A percentile compares a stretch with the other conserved stretches of the same genome.
Conservation (phyloP, 2,329 filamentous ascomycete species). For the Pochonia chlamydosporia region DNA sequence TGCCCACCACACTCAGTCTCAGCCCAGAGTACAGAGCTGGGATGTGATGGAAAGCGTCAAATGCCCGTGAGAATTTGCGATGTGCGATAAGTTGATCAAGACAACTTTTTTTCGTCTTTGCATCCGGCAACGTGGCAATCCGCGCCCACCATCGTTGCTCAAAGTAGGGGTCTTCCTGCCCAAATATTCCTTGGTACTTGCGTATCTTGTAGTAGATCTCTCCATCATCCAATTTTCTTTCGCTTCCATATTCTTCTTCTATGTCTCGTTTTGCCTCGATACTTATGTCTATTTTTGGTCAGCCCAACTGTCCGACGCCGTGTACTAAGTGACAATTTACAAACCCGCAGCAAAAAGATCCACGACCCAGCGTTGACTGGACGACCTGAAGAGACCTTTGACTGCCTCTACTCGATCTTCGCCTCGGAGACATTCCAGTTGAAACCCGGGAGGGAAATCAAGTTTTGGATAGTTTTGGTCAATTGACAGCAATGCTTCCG, state of each 20-base stretch:
- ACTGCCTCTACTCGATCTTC: slow-evolving; percentile 13
- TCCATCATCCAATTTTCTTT: slow-evolving; percentile 11
- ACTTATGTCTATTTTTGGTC: slow-evolving; percentile 10
- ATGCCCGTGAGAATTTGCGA: slow-evolving; percentile 19
- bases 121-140: slow-evolving; percentile 15
- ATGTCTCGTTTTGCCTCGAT: slow-evolving; percentile 7
- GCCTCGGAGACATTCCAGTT: slow-evolving; percentile 20
- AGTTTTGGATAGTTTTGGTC: slow-evolving; percentile 9
- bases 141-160: slow-evolving; percentile 18
- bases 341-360: slow-evolving; percentile 23
- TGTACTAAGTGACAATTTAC: neutral
- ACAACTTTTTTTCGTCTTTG: slow-evolving; percentile 14
- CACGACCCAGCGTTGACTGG: slow-evolving; percentile 17
- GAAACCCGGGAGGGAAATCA: slow-evolving; percentile 13
- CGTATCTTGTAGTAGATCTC: slow-evolving; percentile 16
- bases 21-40: slow-evolving; percentile 24
- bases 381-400: neutral
- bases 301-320: neutral
- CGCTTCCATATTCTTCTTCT: slow-evolving; percentile 11
- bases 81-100: slow-evolving; percentile 20
- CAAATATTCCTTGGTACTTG: slow-evolving; percentile 12
- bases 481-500: neutral
- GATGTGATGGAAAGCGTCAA: slow-evolving; percentile 25
- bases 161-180: slow-evolving; percentile 13
- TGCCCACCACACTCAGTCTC: slow-evolving; percentile 17